These are phyloP conservation scores for Dentipellis fragilis DNA, from an alignment of 768 basidiomycete species.

Conservation along the genomic window DNA sequence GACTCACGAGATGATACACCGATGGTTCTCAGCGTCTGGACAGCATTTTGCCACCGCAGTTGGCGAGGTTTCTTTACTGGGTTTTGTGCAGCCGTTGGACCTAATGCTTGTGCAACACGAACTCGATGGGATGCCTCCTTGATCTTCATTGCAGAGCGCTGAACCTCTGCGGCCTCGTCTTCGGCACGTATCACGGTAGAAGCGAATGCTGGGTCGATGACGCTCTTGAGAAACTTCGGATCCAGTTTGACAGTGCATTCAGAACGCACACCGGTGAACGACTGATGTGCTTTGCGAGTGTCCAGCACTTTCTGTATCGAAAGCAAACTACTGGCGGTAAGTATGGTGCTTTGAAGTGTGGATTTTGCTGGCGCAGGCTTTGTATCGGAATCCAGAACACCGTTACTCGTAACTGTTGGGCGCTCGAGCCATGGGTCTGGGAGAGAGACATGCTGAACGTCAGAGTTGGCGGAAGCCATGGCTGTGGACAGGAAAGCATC, in stretches of 20 bases:
- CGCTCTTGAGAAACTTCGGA: slow-evolving; percentile 22
- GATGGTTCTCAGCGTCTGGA: too few relatives aligned
- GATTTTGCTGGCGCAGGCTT: background rate
- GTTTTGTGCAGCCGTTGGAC: background rate
- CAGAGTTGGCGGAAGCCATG: too few relatives aligned
- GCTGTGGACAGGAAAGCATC: too few relatives aligned
- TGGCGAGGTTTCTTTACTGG: background rate
- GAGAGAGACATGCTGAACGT: too few relatives aligned
- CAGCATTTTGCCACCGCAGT: background rate
- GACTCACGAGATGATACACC: too few relatives aligned
- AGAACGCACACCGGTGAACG: background rate
- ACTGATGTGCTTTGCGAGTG: background rate
- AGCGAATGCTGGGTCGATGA: too few relatives aligned
- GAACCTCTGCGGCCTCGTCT: background rate
- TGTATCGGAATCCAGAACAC: background rate
- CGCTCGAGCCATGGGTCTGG: too few relatives aligned
- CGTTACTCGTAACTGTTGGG: background rate
- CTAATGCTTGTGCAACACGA: background rate
- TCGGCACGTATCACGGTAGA: too few relatives aligned
- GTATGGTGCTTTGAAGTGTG: background rate
- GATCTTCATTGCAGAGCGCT: background rate
- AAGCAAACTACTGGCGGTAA: background rate
- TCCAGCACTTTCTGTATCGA: background rate
- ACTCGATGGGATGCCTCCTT: background rate
- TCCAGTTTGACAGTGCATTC: background rate